These are phyloP conservation scores for Trametes punicea DNA, from an alignment of 768 basidiomycete species.

Conservation along the genomic window DNA sequence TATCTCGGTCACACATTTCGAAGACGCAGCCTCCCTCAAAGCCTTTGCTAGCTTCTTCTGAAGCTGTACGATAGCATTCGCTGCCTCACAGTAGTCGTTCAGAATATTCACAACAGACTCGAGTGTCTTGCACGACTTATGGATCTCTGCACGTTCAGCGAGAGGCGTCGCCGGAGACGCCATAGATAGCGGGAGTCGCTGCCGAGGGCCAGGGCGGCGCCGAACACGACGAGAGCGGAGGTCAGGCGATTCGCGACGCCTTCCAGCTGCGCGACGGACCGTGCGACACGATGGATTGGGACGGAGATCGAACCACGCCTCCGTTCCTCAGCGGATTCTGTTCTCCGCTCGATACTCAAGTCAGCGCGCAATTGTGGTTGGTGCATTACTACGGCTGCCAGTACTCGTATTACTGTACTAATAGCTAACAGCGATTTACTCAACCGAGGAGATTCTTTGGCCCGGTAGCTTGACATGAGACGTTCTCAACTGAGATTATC, in stretches of 20 bases:
- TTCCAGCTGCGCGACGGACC: constrained; percentile 6
- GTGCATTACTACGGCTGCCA: too few relatives aligned
- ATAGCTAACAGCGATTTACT: too few relatives aligned
- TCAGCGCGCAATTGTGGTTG: background rate
- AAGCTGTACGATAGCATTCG: constrained; percentile 52
- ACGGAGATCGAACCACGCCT: background rate
- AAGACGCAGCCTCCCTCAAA: constrained; percentile 57
- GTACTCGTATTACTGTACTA: too few relatives aligned
- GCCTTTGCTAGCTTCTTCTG: constrained; percentile 78
- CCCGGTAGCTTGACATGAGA: too few relatives aligned
- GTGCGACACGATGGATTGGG: background rate
- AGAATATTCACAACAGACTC: constrained; percentile 64
- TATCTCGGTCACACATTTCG: constrained; percentile 59
- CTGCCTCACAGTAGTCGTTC: constrained; percentile 74
- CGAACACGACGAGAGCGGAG: background rate
- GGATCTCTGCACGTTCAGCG: constrained; percentile 67
- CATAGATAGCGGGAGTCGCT: constrained; percentile 9
- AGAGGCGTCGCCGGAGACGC: constrained; percentile 27
- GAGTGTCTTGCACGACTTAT: constrained; percentile 77
- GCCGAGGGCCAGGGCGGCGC: background rate
- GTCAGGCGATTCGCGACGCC: background rate
- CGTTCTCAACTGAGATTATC: too few relatives aligned
- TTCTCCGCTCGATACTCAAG: background rate
- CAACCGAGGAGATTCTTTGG: too few relatives aligned
- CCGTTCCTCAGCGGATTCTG: background rate